Evolutionary conservation across 108 stramenopile species (phyloP).

Genomic region (Nitzschia inconspicua): DNA sequence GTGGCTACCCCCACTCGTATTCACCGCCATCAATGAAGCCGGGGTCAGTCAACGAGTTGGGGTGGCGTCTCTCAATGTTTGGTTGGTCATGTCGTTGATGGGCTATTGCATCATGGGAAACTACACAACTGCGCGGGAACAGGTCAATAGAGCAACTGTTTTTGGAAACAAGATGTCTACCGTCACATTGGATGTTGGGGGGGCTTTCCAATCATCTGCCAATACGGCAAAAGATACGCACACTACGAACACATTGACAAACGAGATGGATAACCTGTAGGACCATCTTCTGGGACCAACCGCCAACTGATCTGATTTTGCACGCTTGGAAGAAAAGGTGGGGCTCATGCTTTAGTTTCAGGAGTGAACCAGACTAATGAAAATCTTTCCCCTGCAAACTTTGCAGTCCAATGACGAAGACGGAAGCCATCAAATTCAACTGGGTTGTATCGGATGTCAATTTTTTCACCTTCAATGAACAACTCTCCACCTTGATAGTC

Average conservation of each 20-base stretch:
- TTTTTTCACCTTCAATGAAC: conserved; percentile 61
- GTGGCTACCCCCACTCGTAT: conserved; percentile 77
- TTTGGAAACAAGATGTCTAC: neutral
- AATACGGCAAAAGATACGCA: no score
- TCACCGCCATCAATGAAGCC: conserved; percentile 70
- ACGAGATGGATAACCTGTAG: no score
- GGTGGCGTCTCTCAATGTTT: conserved; percentile 30
- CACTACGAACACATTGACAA: no score
- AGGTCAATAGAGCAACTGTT: conserved; percentile 13
- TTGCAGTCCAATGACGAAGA: conserved; percentile 84
- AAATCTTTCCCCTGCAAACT: conserved; percentile 84
- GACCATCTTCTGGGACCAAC: no score
- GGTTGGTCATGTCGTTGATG: conserved; percentile 22
- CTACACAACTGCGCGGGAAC: conserved; percentile 22
- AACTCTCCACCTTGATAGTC: conserved; percentile 84
- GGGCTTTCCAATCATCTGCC: no score
- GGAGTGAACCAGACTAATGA: conserved; percentile 94
- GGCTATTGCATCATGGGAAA: conserved; percentile 23
- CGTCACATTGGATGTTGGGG: neutral
- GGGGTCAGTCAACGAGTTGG: conserved; percentile 50
- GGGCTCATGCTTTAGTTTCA: conserved; percentile 6
- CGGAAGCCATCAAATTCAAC: conserved; percentile 88
- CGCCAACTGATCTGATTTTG: no score
- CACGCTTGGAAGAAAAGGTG: neutral
- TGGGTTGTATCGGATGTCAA: conserved; percentile 79